Conservation (phyloP, 2,329 filamentous ascomycete genomes). For the Penicillium sp. region DNA sequence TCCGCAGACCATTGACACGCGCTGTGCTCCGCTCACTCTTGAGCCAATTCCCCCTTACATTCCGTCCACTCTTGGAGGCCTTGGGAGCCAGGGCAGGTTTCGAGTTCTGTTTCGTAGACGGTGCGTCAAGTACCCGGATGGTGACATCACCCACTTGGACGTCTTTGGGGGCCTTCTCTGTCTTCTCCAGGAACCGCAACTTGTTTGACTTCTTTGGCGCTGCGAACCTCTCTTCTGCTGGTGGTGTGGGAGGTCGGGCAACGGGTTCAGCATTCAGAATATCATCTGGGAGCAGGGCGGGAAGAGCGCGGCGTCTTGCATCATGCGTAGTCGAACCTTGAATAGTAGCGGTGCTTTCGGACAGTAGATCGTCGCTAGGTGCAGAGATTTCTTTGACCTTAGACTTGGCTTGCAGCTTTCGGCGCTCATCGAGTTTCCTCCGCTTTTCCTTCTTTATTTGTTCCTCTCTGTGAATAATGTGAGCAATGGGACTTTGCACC, state of each 20-base stretch:
- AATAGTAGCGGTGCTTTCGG: slow-evolving; percentile 43
- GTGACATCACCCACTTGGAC: slow-evolving; percentile 49
- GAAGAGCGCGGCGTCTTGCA: slow-evolving; percentile 41
- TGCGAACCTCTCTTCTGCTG: slow-evolving; percentile 31
- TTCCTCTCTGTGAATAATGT: slow-evolving; percentile 34
- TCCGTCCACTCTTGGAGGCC: slow-evolving; percentile 40
- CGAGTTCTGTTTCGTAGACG: slow-evolving; percentile 33
- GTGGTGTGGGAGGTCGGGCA: slow-evolving; percentile 46
- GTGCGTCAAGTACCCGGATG: slow-evolving; percentile 49
- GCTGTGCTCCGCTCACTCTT: slow-evolving; percentile 34
- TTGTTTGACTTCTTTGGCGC: slow-evolving; percentile 40
- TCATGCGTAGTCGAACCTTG: slow-evolving; percentile 40
- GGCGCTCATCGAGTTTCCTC: slow-evolving; percentile 39
- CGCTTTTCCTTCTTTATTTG: slow-evolving; percentile 41
- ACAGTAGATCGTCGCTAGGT: slow-evolving; percentile 35
- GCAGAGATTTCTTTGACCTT: slow-evolving; percentile 29
- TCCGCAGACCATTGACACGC: slow-evolving; percentile 36
- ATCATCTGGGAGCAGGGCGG: slow-evolving; percentile 51
- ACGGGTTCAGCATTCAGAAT: slow-evolving; percentile 49
- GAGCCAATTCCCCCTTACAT: slow-evolving; percentile 42
- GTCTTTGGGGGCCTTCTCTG: slow-evolving; percentile 51
- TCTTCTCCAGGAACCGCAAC: slow-evolving; percentile 50
- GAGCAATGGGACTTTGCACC: slow-evolving; percentile 9
- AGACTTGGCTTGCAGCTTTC: slow-evolving; percentile 40
- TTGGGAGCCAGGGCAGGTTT: slow-evolving; percentile 47